A percentile compares a stretch with the other conserved stretches of the same genome.
These are phyloP conservation scores for Mycena vitilis DNA, from an alignment of 768 basidiomycete genomes.

Conservation along the genomic window DNA sequence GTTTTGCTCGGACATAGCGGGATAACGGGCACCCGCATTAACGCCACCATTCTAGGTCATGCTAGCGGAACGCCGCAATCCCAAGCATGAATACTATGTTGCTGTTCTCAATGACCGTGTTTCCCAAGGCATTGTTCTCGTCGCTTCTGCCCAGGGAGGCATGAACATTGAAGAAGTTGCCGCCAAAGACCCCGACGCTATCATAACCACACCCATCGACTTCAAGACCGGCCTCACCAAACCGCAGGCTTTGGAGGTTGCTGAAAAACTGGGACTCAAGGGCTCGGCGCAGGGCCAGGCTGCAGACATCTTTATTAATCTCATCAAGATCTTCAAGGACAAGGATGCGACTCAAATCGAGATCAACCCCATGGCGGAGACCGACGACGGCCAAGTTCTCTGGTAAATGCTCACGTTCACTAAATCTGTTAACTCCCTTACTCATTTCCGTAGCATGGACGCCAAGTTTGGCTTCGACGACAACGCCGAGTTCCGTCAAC, in stretches of 20 bases:
- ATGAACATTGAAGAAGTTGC: slow-evolving; percentile 99
- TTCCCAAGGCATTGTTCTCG: slow-evolving; percentile 89
- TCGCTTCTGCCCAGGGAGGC: slow-evolving; percentile 93
- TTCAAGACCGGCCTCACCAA: slow-evolving; percentile 85
- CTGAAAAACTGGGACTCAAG: slow-evolving; percentile 92
- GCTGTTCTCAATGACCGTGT: slow-evolving; percentile 96
- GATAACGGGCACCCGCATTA: not conserved
- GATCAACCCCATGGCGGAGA: slow-evolving; percentile 97
- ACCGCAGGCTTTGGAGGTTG: slow-evolving; percentile 77
- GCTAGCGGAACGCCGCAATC: slow-evolving; percentile 95
- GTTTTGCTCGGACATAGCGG: slow-evolving; percentile 41
- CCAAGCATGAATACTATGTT: slow-evolving; percentile 97
- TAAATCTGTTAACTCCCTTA: slow-evolving; percentile 3
- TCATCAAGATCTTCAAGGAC: slow-evolving; percentile 97
- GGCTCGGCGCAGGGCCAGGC: slow-evolving; percentile 83
- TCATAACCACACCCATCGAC: slow-evolving; percentile 94
- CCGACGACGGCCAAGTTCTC: slow-evolving; percentile 90
- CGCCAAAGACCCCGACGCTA: slow-evolving; percentile 92
- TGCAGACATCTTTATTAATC: slow-evolving; percentile 91
- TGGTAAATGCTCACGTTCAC: slow-evolving; percentile 70
- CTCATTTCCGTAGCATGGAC: slow-evolving; percentile 82
- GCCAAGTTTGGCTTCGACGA: slow-evolving; percentile 99
- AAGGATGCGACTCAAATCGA: slow-evolving; percentile 99
- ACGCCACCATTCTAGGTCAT: slow-evolving; percentile 75
- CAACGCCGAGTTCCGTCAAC: slow-evolving; percentile 98